Base-by-base conservation (phyloP, 2,329 filamentous ascomycete genomes). In the Ascochyta pisi region DNA sequence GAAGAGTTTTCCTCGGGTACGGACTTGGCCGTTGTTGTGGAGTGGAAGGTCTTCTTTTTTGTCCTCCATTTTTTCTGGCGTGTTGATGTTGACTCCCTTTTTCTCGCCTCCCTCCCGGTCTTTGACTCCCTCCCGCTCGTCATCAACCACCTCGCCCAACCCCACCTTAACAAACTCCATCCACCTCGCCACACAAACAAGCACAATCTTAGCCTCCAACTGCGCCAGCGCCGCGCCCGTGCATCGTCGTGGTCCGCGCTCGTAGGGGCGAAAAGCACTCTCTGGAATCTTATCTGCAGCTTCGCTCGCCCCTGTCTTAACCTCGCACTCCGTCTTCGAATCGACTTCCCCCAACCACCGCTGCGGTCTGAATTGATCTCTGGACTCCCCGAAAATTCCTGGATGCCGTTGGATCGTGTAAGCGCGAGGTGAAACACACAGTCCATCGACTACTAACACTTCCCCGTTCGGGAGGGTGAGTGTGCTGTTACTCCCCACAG, bases 161-260 rank as follows among this genome's bases (percentile, higher is more conserved):
- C 60, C 60, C 22, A 44, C 29, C 45, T 63, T 62, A 2, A 57
- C 46, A 23, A 85, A 76, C 13, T 83, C 79, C 47, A 83, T 81
- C 23, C 76, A 74, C 47, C 82, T 65, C 5, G 80, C 65, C 1
- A 79, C 78, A 67, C 82, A 79, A 1, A 77, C 81, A 24, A 85
- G 68, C 9, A 83, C 74, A 60, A 82, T 74, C 61, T 78, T 79
- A 1, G 79, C 65, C 69, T 86, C 83, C 9, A 82, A 65, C 63
- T 79, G 77, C 4, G 79, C 83, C 33, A 85, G 74, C 64, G 84
- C 82, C 66, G 83, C 81, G 0, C 83, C 83, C 22, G 84, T 81
- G 62, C 84, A 87, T 46, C 81, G 81, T 8, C 83, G 67, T 1
- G 79, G 76, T 0, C 84, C 84, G 48, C 79, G 75, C 62, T 82